Evolutionary conservation across 2,329 filamentous ascomycete genomes (phyloP).

Genomic region (Fusarium sp.): DNA sequence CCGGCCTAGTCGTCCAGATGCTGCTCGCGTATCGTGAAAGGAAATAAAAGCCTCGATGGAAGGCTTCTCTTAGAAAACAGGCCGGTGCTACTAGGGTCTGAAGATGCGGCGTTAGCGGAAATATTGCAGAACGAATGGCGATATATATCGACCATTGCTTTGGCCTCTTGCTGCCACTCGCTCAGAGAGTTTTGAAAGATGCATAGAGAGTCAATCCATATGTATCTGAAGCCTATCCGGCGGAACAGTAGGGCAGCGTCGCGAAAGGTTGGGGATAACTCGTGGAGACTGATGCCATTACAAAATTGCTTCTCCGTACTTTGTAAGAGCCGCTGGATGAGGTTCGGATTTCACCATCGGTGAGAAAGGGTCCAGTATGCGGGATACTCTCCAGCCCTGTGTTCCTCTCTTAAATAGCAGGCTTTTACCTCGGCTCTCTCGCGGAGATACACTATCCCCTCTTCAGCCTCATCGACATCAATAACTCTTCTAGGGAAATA

Average conservation of each 20-base stretch:
- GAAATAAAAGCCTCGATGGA: accelerated
- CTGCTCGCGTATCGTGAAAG: not conserved
- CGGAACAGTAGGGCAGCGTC: not conserved
- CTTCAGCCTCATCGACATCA: not conserved
- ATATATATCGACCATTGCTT: accelerated
- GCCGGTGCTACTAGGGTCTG: accelerated
- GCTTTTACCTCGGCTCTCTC: not conserved
- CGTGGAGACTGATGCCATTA: not conserved
- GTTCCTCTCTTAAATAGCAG: accelerated
- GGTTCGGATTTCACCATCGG: not conserved
- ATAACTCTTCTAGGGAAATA: not conserved
- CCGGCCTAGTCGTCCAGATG: not conserved
- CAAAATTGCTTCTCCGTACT: not conserved
- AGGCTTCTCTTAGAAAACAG: not conserved
- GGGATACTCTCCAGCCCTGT: not conserved
- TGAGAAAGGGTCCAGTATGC: not conserved
- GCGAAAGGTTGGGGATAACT: not conserved
- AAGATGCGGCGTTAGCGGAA: not conserved
- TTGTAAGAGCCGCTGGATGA: not conserved
- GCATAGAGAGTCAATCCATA: not conserved
- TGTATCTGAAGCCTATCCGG: not conserved
- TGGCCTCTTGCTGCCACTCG: not conserved
- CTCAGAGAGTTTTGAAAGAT: not conserved
- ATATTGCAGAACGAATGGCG: not conserved
- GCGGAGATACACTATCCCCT: not conserved